Base-by-base conservation (phyloP, 306 rosid species). In the Castanea sativa region DNA sequence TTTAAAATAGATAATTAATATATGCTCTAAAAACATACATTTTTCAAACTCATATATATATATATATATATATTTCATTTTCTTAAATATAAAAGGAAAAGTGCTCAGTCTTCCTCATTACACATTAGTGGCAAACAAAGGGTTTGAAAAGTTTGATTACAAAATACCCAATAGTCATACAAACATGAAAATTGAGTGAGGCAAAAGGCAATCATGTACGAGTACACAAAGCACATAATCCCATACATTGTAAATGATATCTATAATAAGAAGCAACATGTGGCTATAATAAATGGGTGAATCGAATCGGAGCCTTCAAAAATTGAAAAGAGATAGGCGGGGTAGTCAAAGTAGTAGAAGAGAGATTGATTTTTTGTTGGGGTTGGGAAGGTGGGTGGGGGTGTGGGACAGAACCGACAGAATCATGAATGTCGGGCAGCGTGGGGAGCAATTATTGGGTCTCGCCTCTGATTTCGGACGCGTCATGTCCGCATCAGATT, bases 401-500 rank as follows among this genome's bases (percentile, higher is more conserved):
- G 55, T 74, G 90, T 70, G 79, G 88, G 86, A 53, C 79, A 82
- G 77, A 32, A 29, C 86, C 81, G 97, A 89, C 97, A 90, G 90
- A 82, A 94, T 91, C 69, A 92, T 92, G 83, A 81, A 79, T 91
- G 98, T 94, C 93, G 91, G 93, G 80, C 90, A 91, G 93, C 94
- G 93, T 92, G 97, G 97, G 94, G 89, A 53, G 88, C 91, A 94
- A 89, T 92, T 67, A 92, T 94, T 94, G 97, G 97, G 80, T 79
- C 81, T 75, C 59, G 82, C 97, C 98, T 89, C 93, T 92, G 94
- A 94, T 92, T 90, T 92, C 90, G 96, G 94, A 89, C 85, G 90
- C 91, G 91, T 89, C 93, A 77, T 81, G 96, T 93, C 96, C 94
- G 90, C 94, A 88, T 90, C 97, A 87, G 97, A 92, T 92, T 89